These are phyloP conservation scores for Acer saccharum DNA, from an alignment of 345 rosid species.

Conservation along the genomic window DNA sequence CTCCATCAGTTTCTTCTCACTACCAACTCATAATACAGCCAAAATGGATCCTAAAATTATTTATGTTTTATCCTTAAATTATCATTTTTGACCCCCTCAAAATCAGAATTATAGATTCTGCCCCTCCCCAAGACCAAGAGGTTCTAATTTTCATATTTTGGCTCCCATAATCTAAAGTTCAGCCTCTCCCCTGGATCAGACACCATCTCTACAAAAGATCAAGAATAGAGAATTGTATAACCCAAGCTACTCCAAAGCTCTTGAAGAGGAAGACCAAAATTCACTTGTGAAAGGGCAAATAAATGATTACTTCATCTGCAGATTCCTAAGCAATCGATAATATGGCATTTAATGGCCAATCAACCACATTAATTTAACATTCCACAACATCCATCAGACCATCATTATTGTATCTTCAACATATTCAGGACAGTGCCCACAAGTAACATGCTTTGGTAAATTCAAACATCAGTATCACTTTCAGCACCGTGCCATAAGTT, in stretches of 20 bases:
- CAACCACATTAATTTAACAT: neutral
- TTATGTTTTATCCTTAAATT: neutral
- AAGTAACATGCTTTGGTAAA: neutral
- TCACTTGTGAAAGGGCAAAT: neutral
- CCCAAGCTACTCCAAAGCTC: neutral
- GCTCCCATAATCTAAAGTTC: neutral
- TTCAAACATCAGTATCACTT: neutral
- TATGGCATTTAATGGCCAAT: neutral
- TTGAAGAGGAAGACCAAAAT: neutral
- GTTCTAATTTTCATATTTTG: too few species aligned
- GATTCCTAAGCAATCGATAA: slow-evolving; percentile 1
- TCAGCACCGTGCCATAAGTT: neutral
- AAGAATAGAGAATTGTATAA: neutral
- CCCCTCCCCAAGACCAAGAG: too few species aligned
- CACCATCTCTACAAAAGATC: neutral
- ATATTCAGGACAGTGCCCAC: neutral
- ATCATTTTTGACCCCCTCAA: neutral
- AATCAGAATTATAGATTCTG: too few species aligned
- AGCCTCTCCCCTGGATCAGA: neutral
- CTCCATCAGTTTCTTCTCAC: neutral
- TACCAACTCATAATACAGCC: neutral
- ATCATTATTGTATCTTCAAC: neutral
- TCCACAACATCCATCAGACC: neutral
- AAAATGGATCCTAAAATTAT: too few species aligned
- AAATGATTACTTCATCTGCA: neutral